Evolutionary conservation across 2,329 filamentous ascomycete genomes (phyloP), one percentile per base, ranked within the genome.

Genomic region (Diaporthe ampelina): DNA sequence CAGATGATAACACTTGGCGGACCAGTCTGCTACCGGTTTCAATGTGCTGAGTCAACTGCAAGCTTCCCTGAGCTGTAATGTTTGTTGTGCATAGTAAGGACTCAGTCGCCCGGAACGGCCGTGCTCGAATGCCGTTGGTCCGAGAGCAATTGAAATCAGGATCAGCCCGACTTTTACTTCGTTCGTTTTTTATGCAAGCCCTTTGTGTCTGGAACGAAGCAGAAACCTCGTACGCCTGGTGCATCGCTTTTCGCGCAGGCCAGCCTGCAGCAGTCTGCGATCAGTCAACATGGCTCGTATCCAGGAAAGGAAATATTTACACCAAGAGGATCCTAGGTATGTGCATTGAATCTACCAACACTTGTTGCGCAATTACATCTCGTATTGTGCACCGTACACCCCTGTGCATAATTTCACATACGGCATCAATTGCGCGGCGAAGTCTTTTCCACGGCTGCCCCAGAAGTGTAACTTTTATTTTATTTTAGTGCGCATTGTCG

Each of bases 1-100:
- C n/a, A 54, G 8, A 68, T 29, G n/a, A 26, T 32, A 68, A 13
- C 37, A 40, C 48, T 68, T 68, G 48, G 63, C 63, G 63, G 63
- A 54, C 48, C 32, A 40, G 32, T 26, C 32, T 67, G 48, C 32
- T 68, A 54, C 63, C 63, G 63, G 63, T 68, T 68, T 68, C 63
- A 68, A 68, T 54, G 48, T 54, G 29, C 48, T 54, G 63, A 54
- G 63, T 68, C 48, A 54, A 68, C 63, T 32, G 9, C 63, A 54
- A 54, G 63, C 63, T 54, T 40, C 21, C 29, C 45, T 15, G 7
- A 26, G 63, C 63, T 35, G 48, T 17, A 2, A 21, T 68, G 37
- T 7, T 37, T 37, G 6, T 11, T 54, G 21, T 32, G 19, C 8
- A 40, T 43, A 43, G 3, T 54, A 68, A 68, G 45, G 32, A 40